Evolutionary conservation across 139 green algal genomes (phyloP).

Genomic region (Pleodorina starrii): DNA sequence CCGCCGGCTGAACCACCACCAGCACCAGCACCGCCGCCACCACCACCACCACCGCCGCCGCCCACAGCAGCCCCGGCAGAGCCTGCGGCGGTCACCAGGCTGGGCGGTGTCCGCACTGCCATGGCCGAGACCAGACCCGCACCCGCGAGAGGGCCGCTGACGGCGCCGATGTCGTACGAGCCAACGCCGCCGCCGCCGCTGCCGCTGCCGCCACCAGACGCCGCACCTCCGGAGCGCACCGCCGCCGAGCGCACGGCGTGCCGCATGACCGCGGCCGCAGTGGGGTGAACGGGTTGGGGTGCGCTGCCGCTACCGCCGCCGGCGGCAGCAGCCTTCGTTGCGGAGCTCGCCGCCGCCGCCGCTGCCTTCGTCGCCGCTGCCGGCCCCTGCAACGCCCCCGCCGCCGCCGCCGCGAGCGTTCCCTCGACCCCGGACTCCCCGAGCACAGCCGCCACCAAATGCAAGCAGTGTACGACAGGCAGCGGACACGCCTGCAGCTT

Average conservation of each 20-base stretch:
- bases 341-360: background rate
- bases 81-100: background rate
- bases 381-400: background rate
- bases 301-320: background rate
- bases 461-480: slow-evolving; percentile 25
- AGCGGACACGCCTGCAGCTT: slow-evolving; percentile 25
- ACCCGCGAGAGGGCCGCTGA: background rate
- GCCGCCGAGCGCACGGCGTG: background rate
- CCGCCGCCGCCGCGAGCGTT: slow-evolving; percentile 1
- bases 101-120: background rate
- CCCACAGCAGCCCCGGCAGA: no score
- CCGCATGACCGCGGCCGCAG: background rate
- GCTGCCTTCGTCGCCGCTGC: background rate
- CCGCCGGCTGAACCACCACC: no score
- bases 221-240: no score
- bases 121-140: background rate
- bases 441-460: slow-evolving; percentile 28
- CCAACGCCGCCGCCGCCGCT: no score
- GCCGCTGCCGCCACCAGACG: no score
- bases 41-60: background rate
- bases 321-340: background rate
- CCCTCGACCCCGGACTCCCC: slow-evolving; percentile 5
- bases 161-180: background rate
- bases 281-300: background rate
- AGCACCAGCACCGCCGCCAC: background rate